These are phyloP conservation scores for Brassica cretica DNA, from an alignment of 345 rosid genomes.

Conservation along the genomic window DNA sequence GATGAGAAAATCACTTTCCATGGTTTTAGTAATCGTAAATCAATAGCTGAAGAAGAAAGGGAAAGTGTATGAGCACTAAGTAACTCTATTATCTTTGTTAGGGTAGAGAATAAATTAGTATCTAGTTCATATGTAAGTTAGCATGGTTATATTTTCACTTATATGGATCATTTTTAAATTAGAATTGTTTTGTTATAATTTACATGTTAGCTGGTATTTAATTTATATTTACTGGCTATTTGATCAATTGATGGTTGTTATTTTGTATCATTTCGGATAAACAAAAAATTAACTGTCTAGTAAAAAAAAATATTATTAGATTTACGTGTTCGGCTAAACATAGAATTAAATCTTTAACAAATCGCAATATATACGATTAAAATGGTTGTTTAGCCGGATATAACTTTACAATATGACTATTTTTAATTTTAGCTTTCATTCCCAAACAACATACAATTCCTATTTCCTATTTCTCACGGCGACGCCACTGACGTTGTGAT, in stretches of 20 bases:
- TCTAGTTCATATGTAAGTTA: neutral
- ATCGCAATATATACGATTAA: neutral
- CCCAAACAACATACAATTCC: neutral
- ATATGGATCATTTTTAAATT: neutral
- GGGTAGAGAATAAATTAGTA: neutral
- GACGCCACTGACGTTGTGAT: conserved; percentile 78
- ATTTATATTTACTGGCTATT: no score
- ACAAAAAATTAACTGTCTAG: neutral
- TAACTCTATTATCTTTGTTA: no score
- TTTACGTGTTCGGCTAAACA: neutral
- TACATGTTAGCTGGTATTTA: neutral
- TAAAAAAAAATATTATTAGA: no score
- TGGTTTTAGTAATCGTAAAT: neutral
- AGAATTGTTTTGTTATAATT: no score
- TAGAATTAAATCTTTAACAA: neutral
- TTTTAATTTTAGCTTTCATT: neutral
- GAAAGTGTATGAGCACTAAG: neutral
- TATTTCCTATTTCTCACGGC: neutral
- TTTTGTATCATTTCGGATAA: neutral
- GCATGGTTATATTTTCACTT: neutral
- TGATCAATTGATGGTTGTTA: no score
- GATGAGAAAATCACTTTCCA: no score
- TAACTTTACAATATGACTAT: no score
- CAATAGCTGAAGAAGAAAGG: no score
- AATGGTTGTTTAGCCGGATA: neutral